Evolutionary conservation across 148 eudicot genomes (phyloP).

Genomic region (Camellia granthamiana): DNA sequence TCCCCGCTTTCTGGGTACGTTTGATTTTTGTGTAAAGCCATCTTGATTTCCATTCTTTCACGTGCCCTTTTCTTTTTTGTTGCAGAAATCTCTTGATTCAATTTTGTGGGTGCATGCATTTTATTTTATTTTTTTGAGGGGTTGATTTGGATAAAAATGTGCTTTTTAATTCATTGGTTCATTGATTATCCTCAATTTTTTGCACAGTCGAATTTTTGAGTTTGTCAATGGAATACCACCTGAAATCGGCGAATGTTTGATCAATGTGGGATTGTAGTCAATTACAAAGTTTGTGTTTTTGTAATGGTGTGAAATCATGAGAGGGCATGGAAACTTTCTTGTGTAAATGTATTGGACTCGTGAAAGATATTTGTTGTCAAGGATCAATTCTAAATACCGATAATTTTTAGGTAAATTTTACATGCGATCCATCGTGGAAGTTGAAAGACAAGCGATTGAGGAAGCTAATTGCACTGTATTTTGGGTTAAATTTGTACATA

Average conservation of each 20-base stretch:
- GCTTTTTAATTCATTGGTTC: neutral
- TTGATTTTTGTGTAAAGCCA: neutral
- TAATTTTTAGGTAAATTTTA: neutral
- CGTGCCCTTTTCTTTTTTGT: neutral
- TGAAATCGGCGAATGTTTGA: neutral
- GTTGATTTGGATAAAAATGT: neutral
- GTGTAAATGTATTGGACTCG: neutral
- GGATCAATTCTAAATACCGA: neutral
- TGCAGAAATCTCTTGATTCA: neutral
- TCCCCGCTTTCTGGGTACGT: neutral
- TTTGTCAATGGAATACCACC: neutral
- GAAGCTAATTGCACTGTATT: neutral
- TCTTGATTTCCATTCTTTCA: neutral
- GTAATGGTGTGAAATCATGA: neutral
- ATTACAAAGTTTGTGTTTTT: neutral
- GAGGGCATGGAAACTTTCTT: neutral
- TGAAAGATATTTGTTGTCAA: neutral
- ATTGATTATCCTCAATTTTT: neutral
- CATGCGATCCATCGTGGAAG: neutral
- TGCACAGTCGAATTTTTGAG: slow-evolving; percentile 7
- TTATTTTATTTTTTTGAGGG: neutral
- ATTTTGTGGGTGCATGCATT: too few species aligned
- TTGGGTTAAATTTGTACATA: neutral
- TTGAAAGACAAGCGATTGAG: neutral
- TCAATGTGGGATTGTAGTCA: neutral